Conservation (phyloP, 805 yeast genomes). For the Kazachstania africana region DNA sequence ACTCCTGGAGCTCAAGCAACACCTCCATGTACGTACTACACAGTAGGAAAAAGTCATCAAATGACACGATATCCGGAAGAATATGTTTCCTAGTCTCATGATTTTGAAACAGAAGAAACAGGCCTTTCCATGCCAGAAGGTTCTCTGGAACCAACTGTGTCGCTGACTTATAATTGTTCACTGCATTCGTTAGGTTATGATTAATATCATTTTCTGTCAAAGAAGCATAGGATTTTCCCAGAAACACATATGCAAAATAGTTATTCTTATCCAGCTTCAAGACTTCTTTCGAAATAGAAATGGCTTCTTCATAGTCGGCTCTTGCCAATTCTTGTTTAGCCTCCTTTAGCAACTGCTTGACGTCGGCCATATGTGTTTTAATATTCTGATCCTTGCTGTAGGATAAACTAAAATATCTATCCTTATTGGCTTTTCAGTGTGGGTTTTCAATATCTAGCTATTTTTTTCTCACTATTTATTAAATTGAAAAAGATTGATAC, state of each 20-base stretch:
- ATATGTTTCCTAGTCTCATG: conserved; percentile 21
- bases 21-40: conserved; percentile 34
- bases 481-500: neutral
- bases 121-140: conserved; percentile 73
- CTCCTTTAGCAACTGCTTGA: conserved; percentile 32
- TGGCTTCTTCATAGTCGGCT: conserved; percentile 51
- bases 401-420: neutral
- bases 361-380: conserved; percentile 23
- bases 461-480: neutral
- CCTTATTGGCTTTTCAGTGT: too few relatives aligned
- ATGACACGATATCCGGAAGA: conserved; percentile 29
- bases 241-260: conserved; percentile 57
- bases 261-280: conserved; percentile 43
- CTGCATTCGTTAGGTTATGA: conserved; percentile 7
- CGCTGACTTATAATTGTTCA: conserved; percentile 35
- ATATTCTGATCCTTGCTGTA: too few relatives aligned
- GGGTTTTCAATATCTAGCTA: neutral
- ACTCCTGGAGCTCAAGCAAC: conserved; percentile 31
- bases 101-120: conserved; percentile 34
- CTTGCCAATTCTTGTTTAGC: conserved; percentile 42
- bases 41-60: conserved; percentile 32
- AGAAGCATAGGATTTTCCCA: conserved; percentile 57
- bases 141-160: conserved; percentile 38
- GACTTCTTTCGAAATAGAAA: conserved; percentile 43
- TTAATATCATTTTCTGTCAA: conserved; percentile 22